phyloP scores from a whole-genome alignment of 169 alveolate genomes.

The Cryptosporidium muris region DNA sequence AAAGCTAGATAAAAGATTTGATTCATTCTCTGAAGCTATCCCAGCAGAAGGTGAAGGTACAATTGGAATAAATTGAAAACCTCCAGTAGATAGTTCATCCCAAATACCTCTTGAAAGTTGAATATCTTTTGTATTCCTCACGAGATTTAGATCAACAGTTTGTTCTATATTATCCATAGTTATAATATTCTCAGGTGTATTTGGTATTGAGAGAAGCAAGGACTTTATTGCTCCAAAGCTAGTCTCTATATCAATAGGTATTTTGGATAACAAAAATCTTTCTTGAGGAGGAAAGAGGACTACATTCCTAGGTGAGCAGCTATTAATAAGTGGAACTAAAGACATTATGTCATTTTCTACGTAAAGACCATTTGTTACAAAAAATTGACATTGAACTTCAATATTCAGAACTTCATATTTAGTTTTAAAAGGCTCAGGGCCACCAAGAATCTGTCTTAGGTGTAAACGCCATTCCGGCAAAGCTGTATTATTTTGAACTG shows the following conservation, averaged over 20 bases:
- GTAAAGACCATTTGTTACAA: conserved; percentile 15
- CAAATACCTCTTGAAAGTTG: conserved; percentile 29
- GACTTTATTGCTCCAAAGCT: neutral
- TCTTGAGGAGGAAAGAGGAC: conserved; percentile 26
- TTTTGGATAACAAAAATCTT: neutral
- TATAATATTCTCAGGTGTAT: conserved; percentile 32
- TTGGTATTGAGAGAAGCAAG: conserved; percentile 45
- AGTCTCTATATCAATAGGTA: no score
- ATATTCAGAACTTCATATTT: conserved; percentile 22
- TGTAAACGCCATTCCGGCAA: conserved; percentile 68
- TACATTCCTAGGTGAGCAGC: conserved; percentile 14
- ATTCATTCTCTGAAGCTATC: conserved; percentile 2
- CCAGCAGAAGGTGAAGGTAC: conserved; percentile 63
- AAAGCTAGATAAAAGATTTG: conserved; percentile 27
- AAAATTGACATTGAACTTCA: conserved; percentile 27
- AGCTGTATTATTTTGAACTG: neutral
- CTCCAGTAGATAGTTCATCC: conserved; percentile 57
- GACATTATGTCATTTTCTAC: conserved; percentile 27
- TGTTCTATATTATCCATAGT: conserved; percentile 5
- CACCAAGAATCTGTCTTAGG: conserved; percentile 50
- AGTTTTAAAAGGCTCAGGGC: conserved; percentile 47
- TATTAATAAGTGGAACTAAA: conserved; percentile 38
- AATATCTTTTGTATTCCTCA: neutral
- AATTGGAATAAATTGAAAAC: conserved; percentile 35
- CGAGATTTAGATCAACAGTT: conserved; percentile 2